These are phyloP conservation scores for Kodamaea suecica DNA, from an alignment of 1,139 yeast species.

Conservation along the genomic window DNA sequence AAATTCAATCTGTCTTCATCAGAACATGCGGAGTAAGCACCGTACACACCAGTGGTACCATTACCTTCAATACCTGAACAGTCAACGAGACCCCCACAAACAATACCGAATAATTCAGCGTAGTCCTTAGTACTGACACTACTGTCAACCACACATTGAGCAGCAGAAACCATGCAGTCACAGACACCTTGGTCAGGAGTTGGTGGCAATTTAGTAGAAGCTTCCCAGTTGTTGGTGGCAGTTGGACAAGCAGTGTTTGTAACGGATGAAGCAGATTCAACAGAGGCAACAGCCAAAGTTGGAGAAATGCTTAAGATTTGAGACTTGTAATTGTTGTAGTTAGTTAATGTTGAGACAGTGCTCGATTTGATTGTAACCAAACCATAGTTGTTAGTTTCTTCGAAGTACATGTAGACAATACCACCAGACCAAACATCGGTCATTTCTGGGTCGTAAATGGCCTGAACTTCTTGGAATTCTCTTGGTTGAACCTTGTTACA, in stretches of 20 bases:
- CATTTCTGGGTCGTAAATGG: conserved; percentile 54
- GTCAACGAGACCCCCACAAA: conserved; percentile 46
- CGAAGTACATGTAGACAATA: conserved; percentile 69
- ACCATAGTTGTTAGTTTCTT: conserved; percentile 67
- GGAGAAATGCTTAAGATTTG: conserved; percentile 43
- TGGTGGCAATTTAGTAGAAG: conserved; percentile 52
- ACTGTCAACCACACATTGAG: conserved; percentile 17
- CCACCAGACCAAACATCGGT: conserved; percentile 53
- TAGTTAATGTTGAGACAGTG: conserved; percentile 44
- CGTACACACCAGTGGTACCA: conserved; percentile 45
- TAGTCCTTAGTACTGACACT: conserved; percentile 28
- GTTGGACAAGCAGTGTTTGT: conserved; percentile 43
- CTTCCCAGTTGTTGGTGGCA: conserved; percentile 21
- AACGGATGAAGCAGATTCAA: conserved; percentile 14
- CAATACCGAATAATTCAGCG: conserved; percentile 49
- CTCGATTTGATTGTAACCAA: conserved; percentile 51
- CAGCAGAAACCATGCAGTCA: conserved; percentile 37
- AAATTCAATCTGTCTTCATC: conserved; percentile 61
- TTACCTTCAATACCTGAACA: conserved; percentile 55
- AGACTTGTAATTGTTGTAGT: conserved; percentile 53
- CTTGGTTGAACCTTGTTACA: conserved; percentile 74
- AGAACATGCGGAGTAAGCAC: conserved; percentile 28
- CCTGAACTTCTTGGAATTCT: conserved; percentile 65
- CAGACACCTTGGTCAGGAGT: conserved; percentile 63
- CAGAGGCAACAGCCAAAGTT: conserved; percentile 22